Conservation (phyloP, 148 eudicot species). For the Rhododendron ovatum region DNA sequence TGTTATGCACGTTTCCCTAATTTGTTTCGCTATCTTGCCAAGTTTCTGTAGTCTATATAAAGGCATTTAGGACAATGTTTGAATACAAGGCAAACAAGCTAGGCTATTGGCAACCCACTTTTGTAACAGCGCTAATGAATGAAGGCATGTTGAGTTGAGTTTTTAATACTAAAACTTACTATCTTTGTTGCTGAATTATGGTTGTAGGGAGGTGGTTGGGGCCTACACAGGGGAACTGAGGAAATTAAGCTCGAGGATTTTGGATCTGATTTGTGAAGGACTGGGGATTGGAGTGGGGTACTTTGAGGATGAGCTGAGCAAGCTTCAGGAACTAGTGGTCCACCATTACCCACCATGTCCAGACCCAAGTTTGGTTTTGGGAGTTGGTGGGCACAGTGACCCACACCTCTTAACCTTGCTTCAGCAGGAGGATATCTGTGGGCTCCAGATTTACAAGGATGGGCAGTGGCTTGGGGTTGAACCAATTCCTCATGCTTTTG, state of each 20-base stretch:
- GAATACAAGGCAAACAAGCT: constrained; percentile 21
- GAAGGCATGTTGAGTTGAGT: background rate
- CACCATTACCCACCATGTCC: background rate
- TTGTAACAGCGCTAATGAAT: background rate
- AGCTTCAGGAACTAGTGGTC: background rate
- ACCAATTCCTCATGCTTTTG: constrained; percentile 23
- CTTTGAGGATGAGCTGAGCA: background rate
- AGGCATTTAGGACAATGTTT: constrained; percentile 10
- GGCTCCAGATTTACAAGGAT: constrained; percentile 25
- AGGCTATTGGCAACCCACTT: background rate
- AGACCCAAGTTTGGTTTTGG: constrained; percentile 6
- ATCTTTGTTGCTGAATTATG: background rate
- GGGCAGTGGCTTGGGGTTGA: background rate
- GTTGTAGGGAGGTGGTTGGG: constrained; percentile 10
- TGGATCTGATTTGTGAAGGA: constrained; percentile 18
- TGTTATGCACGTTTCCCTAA: too few species aligned
- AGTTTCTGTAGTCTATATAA: background rate
- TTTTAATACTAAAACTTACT: background rate
- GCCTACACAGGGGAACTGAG: constrained; percentile 2
- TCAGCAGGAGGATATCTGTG: constrained; percentile 13
- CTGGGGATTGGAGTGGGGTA: constrained; percentile 7
- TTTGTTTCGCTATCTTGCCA: too few species aligned
- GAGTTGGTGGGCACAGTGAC: background rate
- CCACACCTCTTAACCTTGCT: constrained; percentile 15
- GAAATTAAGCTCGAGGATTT: constrained; percentile 5